Conservation (phyloP, 768 basidiomycete species). For the Termitomyces sp. region DNA sequence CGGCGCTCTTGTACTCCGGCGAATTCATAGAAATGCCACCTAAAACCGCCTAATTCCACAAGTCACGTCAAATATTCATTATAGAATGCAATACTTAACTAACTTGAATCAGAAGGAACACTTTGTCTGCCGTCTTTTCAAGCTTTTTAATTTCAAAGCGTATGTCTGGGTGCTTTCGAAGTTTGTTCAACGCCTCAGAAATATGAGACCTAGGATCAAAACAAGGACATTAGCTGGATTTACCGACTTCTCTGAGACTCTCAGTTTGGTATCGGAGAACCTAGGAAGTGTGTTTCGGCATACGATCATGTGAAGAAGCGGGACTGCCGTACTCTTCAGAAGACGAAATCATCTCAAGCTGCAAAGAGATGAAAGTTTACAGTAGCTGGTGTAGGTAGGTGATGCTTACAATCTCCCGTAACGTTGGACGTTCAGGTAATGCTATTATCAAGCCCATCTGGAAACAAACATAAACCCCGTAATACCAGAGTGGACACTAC, state of each 20-base stretch:
- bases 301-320: background rate
- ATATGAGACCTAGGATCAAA: background rate
- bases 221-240: background rate
- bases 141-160: slow-evolving; percentile 71
- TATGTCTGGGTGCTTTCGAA: slow-evolving; percentile 71
- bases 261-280: slow-evolving; percentile 61
- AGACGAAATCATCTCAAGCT: slow-evolving; percentile 62
- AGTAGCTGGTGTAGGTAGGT: background rate
- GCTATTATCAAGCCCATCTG: slow-evolving; percentile 68
- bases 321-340: slow-evolving; percentile 57
- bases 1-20: slow-evolving; percentile 63
- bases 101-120: slow-evolving; percentile 78
- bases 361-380: slow-evolving; percentile 2
- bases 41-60: slow-evolving; percentile 52
- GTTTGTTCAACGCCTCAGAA: slow-evolving; percentile 53
- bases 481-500: slow-evolving; percentile 9
- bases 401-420: slow-evolving; percentile 65
- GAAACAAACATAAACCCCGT: background rate
- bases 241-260: slow-evolving; percentile 74
- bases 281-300: slow-evolving; percentile 30
- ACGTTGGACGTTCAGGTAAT: slow-evolving; percentile 45
- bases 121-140: slow-evolving; percentile 70
- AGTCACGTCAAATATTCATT: background rate
- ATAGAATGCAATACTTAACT: slow-evolving; percentile 1
- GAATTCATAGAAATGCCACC: slow-evolving; percentile 65